A percentile compares a stretch with the other conserved stretches of the same genome.
These are phyloP conservation scores for Xylaria sp. DNA, from an alignment of 2,329 filamentous ascomycete genomes.

Conservation along the genomic window DNA sequence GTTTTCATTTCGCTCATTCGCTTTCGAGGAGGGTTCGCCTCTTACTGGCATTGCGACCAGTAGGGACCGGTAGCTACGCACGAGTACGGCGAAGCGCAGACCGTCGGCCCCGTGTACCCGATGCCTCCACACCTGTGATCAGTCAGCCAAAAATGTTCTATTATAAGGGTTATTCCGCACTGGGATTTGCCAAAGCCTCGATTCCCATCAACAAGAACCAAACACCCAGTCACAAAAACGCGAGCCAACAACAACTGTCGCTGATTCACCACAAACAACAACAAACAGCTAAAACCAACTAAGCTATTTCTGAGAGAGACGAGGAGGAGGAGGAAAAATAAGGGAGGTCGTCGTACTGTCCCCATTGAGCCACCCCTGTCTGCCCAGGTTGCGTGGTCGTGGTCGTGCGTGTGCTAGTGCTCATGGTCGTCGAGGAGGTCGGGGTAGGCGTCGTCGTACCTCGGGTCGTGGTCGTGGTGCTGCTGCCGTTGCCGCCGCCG, in stretches of 20 bases:
- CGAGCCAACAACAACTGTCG: background rate
- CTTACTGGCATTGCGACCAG: conserved; percentile 51
- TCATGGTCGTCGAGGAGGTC: conserved; percentile 33
- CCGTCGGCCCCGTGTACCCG: conserved; percentile 50
- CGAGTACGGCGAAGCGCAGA: conserved; percentile 48
- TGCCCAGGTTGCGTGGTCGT: conserved; percentile 29
- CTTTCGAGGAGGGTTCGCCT: background rate
- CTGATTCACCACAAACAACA: too few relatives aligned
- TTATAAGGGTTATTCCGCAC: background rate
- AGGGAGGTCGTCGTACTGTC: conserved; percentile 45
- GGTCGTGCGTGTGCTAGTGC: conserved; percentile 40
- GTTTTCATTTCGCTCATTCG: conserved; percentile 9
- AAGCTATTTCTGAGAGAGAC: conserved; percentile 4
- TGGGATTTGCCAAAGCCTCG: background rate
- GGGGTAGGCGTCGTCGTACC: conserved; percentile 10
- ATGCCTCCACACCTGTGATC: conserved; percentile 48
- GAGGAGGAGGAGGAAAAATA: background rate
- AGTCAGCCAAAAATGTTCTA: conserved; percentile 31
- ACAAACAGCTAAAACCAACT: too few relatives aligned
- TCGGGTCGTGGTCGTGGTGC: conserved; percentile 26
- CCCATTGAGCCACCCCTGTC: conserved; percentile 50
- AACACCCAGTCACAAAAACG: conserved; percentile 10
- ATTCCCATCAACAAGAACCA: conserved; percentile 1
- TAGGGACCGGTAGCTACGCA: conserved; percentile 47
- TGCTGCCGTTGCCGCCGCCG: conserved; percentile 29